Conservation (phyloP, 2,329 filamentous ascomycete species). For the Alternaria infectoria region DNA sequence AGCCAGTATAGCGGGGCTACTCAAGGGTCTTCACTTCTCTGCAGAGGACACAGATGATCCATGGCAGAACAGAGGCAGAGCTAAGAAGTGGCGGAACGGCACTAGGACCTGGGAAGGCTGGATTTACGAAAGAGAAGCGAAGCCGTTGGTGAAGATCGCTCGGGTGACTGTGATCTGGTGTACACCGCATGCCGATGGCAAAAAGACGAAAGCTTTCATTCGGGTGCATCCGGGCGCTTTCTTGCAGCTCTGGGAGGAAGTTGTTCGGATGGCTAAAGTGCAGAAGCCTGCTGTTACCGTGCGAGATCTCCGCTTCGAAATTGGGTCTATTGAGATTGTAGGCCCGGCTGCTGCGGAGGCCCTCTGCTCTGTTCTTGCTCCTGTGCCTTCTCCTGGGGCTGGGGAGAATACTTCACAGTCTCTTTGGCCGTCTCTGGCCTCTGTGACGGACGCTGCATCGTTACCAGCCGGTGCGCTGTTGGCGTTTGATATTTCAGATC, state of each 20-base stretch:
- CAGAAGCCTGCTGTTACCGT: constrained; percentile 67
- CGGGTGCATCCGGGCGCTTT: constrained; percentile 85
- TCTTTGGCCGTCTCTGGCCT: constrained; percentile 38
- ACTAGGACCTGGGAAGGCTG: constrained; percentile 64
- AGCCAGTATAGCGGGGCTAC: constrained; percentile 67
- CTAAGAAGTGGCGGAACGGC: constrained; percentile 73
- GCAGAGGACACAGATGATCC: constrained; percentile 60
- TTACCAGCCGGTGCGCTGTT: constrained; percentile 75
- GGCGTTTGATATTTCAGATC: constrained; percentile 76
- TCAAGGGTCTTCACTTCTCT: constrained; percentile 66
- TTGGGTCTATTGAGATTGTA: constrained; percentile 73
- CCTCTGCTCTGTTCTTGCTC: constrained; percentile 71
- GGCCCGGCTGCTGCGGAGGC: constrained; percentile 82
- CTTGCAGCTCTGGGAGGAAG: constrained; percentile 69
- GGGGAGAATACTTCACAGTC: constrained; percentile 41
- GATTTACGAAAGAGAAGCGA: constrained; percentile 62
- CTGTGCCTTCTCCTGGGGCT: constrained; percentile 33
- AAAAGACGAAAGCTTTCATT: constrained; percentile 66
- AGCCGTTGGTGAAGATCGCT: constrained; percentile 65
- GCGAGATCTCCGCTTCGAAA: constrained; percentile 73
- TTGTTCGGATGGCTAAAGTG: constrained; percentile 64
- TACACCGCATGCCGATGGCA: constrained; percentile 26
- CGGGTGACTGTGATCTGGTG: constrained; percentile 81
- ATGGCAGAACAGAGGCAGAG: constrained; percentile 61
- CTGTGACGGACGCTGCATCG: constrained; percentile 59